A percentile compares a stretch with the other conserved stretches of the same genome.
Conservation (phyloP, 192 early-diverging fungal genomes). For the Coemansia sp. region DNA sequence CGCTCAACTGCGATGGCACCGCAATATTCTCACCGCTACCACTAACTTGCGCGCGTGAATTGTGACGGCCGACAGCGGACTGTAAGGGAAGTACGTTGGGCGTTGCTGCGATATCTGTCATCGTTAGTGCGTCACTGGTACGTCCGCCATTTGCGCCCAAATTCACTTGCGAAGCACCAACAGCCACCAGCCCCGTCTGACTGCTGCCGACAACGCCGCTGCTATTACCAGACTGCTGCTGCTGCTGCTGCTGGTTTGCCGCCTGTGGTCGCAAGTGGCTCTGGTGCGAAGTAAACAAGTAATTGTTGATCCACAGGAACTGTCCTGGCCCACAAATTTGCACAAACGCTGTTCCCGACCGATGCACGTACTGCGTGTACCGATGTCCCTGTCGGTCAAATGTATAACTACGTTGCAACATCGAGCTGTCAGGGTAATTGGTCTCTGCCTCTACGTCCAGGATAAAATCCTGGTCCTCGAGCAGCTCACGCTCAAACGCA, state of each 20-base stretch:
- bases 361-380: conserved; percentile 89
- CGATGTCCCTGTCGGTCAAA: conserved; percentile 45
- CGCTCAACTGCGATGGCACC: conserved; percentile 8
- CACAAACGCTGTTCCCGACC: conserved; percentile 89
- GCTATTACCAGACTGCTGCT: conserved; percentile 5
- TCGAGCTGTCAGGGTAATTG: conserved; percentile 67
- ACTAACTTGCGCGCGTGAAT: background rate
- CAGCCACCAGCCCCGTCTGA: background rate
- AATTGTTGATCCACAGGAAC: conserved; percentile 91
- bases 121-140: background rate
- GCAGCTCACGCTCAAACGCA: conserved; percentile 79
- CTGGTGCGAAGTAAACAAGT: conserved; percentile 58
- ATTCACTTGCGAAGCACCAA: background rate
- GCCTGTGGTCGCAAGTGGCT: conserved; percentile 22
- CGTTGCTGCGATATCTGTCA: background rate
- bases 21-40: background rate
- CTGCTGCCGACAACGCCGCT: background rate
- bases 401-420: conserved; percentile 63
- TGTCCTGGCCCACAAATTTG: conserved; percentile 75
- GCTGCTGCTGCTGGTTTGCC: background rate
- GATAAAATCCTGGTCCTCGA: conserved; percentile 82
- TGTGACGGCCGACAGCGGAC: background rate
- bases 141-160: background rate
- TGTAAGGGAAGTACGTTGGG: background rate
- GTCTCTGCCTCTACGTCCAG: conserved; percentile 91